These are phyloP conservation scores for Thalassiosira mediterranea DNA, from an alignment of 352 stramenopile species.

Conservation along the genomic window DNA sequence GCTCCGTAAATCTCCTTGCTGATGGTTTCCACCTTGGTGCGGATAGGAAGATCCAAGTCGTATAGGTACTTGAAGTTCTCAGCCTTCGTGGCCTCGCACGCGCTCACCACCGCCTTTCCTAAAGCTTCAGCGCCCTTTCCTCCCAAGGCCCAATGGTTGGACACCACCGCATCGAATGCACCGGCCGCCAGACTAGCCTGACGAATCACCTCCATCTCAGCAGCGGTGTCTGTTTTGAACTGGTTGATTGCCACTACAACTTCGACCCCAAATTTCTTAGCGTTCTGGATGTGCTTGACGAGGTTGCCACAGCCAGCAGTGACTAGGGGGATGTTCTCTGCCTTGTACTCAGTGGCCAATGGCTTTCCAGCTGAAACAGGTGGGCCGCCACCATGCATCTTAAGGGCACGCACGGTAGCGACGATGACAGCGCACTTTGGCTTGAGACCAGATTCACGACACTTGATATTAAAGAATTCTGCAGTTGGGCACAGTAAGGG, in stretches of 20 bases:
- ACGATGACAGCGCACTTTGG: constrained; percentile 97
- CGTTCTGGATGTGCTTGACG: constrained; percentile 94
- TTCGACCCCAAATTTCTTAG: constrained; percentile 92
- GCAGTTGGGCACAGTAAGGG: too few species aligned
- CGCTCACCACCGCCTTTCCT: constrained; percentile 90
- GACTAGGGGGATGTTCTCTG: constrained; percentile 96
- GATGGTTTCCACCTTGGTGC: constrained; percentile 96
- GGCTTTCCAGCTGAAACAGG: constrained; percentile 92
- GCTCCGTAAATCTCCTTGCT: constrained; percentile 96
- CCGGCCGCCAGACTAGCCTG: constrained; percentile 90
- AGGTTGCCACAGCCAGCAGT: constrained; percentile 90
- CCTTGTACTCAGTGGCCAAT: constrained; percentile 90
- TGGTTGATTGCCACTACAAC: constrained; percentile 96
- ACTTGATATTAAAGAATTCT: constrained; percentile 99
- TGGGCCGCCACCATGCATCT: constrained; percentile 98
- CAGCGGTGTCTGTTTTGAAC: constrained; percentile 87
- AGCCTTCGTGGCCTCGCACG: constrained; percentile 84
- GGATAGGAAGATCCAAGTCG: constrained; percentile 89
- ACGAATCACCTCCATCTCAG: constrained; percentile 94
- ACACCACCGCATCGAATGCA: constrained; percentile 92
- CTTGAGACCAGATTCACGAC: constrained; percentile 91
- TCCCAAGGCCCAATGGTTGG: constrained; percentile 91
- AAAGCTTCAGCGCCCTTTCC: constrained; percentile 93
- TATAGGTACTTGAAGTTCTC: constrained; percentile 96
- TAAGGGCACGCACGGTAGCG: constrained; percentile 96